Conservation (phyloP, 495 filamentous ascomycete species). For the Podospora bellae-mahoneyi region DNA sequence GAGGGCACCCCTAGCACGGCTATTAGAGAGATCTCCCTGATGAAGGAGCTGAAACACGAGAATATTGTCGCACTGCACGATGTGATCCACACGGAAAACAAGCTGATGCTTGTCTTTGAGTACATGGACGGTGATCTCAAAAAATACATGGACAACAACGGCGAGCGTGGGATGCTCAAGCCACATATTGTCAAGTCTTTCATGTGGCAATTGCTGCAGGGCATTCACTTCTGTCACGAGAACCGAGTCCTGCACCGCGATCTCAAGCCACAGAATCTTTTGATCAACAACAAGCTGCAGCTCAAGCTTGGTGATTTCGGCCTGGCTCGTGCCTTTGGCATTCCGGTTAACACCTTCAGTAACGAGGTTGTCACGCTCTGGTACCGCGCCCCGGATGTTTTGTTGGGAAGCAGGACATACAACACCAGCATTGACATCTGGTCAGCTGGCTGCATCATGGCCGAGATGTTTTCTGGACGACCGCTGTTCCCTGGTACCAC, state of each 20-base stretch:
- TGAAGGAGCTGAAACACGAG: conserved; percentile 98
- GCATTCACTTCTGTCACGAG: conserved; percentile 95
- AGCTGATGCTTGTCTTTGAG: conserved; percentile 98
- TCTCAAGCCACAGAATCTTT: conserved; percentile 89
- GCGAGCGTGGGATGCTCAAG: conserved; percentile 78
- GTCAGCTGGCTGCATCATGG: conserved; percentile 98
- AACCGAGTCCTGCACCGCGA: conserved; percentile 96
- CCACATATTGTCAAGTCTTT: conserved; percentile 90
- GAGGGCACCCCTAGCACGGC: conserved; percentile 98
- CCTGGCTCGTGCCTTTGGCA: conserved; percentile 87
- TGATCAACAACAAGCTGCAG: conserved; percentile 88
- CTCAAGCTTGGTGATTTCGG: conserved; percentile 96
- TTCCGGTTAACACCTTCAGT: conserved; percentile 96
- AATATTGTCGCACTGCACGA: conserved; percentile 97
- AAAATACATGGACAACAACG: conserved; percentile 94
- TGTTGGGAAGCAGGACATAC: conserved; percentile 86
- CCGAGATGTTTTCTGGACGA: conserved; percentile 92
- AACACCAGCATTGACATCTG: conserved; percentile 98
- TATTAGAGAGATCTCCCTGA: conserved; percentile 96
- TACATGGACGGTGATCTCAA: conserved; percentile 99
- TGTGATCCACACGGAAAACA: conserved; percentile 99
- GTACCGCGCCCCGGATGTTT: conserved; percentile 92
- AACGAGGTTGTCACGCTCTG: conserved; percentile 97
- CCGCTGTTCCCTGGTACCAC: conserved; percentile 93
- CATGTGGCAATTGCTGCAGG: conserved; percentile 92